Evolutionary conservation across 1,284 basidiomycete genomes (phyloP), one percentile per base, ranked within the genome.

Genomic region (Cutaneotrichosporon sp.): DNA sequence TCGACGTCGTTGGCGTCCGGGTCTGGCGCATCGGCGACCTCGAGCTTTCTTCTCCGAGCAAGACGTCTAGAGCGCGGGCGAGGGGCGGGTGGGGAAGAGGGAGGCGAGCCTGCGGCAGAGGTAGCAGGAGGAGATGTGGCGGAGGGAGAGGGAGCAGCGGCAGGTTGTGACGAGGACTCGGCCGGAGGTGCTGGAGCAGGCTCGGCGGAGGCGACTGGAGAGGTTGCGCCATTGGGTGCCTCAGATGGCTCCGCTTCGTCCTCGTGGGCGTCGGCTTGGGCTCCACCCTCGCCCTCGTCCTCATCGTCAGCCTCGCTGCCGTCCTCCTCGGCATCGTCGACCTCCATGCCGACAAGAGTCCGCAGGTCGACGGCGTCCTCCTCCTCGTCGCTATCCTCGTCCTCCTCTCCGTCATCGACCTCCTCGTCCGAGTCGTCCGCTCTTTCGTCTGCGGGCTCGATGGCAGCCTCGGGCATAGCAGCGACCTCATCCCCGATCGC

Each of bases 1-100:
- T 80, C 80, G 45, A 66, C 62, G 59, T 80, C 79, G 57, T 80
- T 72, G 14, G 73, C 75, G 34, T 80, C 77, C 7, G 79, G 76
- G 45, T 77, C 73, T 4, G 72, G 68, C 13, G 67, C 62, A 9
- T 56, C 60, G 22, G 66, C 46, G 3, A 68, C 38, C 1, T 67
- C 49, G 10, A 65, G 56, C 6, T 69, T 53, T 18, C 62, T 63
- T 16, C 67, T 54, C 27, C 67, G 65, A 1, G 49, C 53, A 2
- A 65, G 60, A 8, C 73, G 70, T 6, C 69, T 70, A 22, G 64
- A 67, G 10, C 60, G 64, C 7, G 60, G 33, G 11, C 59, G 52
- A 14, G 57, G 59, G 13, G 50, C 31, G 20, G 53, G 11, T 20
- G 56, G 45, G 22, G 42, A 52, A 11, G 34, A 14, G 16, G 31